A percentile compares a stretch with the other conserved stretches of the same genome.
Evolutionary conservation across 2,329 filamentous ascomycete genomes (phyloP).

Genomic region (Clathrospora elynae): DNA sequence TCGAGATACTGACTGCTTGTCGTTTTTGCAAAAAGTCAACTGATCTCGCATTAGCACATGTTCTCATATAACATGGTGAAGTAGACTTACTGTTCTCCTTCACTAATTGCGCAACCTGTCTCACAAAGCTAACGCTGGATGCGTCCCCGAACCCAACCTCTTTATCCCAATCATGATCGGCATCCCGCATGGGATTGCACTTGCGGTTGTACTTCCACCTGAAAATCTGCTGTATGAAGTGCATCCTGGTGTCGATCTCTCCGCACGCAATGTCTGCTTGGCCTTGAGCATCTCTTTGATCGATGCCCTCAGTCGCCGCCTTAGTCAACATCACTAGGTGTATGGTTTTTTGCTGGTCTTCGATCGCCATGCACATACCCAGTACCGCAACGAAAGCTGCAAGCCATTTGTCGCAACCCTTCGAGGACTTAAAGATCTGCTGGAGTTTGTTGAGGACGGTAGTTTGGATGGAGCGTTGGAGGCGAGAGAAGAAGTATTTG

Average conservation of each 20-base stretch:
- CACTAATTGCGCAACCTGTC: conserved; percentile 46
- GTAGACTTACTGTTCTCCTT: conserved; percentile 50
- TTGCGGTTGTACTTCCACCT: conserved; percentile 55
- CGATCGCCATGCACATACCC: conserved; percentile 55
- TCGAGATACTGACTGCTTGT: conserved; percentile 46
- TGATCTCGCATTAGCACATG: conserved; percentile 26
- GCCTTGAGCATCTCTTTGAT: conserved; percentile 34
- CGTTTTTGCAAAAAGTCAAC: conserved; percentile 48
- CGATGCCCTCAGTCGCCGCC: conserved; percentile 36
- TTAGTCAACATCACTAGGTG: conserved; percentile 52
- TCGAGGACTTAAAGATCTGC: conserved; percentile 52
- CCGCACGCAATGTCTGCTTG: conserved; percentile 49
- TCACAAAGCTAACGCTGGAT: conserved; percentile 45
- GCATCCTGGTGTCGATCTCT: conserved; percentile 53
- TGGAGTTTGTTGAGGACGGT: conserved; percentile 55
- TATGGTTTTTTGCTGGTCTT: conserved; percentile 55
- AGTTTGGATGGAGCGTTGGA: conserved; percentile 51
- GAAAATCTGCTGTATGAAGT: conserved; percentile 54
- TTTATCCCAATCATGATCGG: conserved; percentile 48
- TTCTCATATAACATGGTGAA: not conserved
- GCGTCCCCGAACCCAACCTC: conserved; percentile 44
- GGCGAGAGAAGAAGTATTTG: conserved; percentile 55
- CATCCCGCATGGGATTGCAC: conserved; percentile 47
- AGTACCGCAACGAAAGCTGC: conserved; percentile 54
- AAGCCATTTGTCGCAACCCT: conserved; percentile 54